Base-by-base conservation (phyloP, 2,329 filamentous ascomycete species). In the Cordyceps militaris region DNA sequence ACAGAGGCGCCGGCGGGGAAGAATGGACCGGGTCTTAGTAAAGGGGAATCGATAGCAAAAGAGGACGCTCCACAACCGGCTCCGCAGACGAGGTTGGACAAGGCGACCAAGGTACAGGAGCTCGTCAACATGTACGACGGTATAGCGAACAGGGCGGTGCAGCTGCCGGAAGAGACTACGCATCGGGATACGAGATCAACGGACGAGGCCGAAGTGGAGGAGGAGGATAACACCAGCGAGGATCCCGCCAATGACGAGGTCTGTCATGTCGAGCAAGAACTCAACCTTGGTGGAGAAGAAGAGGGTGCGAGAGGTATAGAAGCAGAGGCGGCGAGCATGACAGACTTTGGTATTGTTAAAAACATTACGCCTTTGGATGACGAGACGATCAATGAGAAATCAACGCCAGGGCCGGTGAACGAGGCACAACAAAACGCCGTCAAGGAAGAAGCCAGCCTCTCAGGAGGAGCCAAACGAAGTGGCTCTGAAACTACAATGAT, bases 121-220 rank as follows among this genome's bases (percentile, higher is more conserved):
- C 67, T 82, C 24, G 79, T 81, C 32, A 73, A 73, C 23, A 74
- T 77, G 69, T 80, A 74, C 50, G 78, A 84, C 59, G 76, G 73
- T 3, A 70, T 81, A 13, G 63, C 68, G 0, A 71, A 62, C 54
- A 61, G 44, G 38, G 43, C 49, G n/a, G 40, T 38, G 16, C 42
- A 30, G 21, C 21, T 40, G n/a, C 24, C 56, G n/a, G 7, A 11
- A 23, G 32, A 49, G 2, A 13, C 14, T 1, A 24, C 7, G 5
- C 5, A 14, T 9, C 44, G 43, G 13, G 53, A 56, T 14, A 7
- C n/a, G 5, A 56, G 4, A 11, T 3, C 26, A 3, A 24, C 9
- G 2, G 9, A 1, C 16, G 19, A 42, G 9, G 30, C 30, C 4
- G 42, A 46, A 23, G 4, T 16, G 16, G 9, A 30, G 1, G 2